Evolutionary conservation across 2,329 filamentous ascomycete species (phyloP).

Genomic region (Metarhizium sp.): DNA sequence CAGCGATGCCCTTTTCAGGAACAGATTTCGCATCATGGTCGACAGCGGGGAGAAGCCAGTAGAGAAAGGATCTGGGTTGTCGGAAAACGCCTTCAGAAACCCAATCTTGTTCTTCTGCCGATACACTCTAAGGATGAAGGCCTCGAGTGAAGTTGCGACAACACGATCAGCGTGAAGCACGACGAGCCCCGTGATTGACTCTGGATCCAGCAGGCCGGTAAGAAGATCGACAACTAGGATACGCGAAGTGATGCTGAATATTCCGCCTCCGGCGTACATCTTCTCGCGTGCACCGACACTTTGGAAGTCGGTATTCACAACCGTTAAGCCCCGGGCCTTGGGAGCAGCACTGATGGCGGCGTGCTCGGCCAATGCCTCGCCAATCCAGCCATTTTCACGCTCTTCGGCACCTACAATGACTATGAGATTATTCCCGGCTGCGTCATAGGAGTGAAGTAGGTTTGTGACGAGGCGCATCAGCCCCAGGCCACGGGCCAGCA

Average conservation of each 20-base stretch:
- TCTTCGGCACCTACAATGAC: conserved; percentile 84
- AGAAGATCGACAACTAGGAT: conserved; percentile 92
- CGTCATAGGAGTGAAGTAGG: conserved; percentile 92
- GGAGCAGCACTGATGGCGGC: conserved; percentile 79
- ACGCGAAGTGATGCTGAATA: conserved; percentile 91
- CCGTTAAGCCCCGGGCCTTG: conserved; percentile 72
- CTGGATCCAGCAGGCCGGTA: conserved; percentile 70
- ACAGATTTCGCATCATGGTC: conserved; percentile 83
- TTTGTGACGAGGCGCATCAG: conserved; percentile 91
- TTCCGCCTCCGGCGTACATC: conserved; percentile 80
- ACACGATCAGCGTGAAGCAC: conserved; percentile 84
- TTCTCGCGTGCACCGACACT: conserved; percentile 81
- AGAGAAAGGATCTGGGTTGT: conserved; percentile 84
- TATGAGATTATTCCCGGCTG: conserved; percentile 86
- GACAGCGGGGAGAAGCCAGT: conserved; percentile 80
- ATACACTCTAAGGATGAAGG: conserved; percentile 90
- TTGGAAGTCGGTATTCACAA: conserved; percentile 92
- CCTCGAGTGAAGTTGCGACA: conserved; percentile 79
- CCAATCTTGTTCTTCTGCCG: conserved; percentile 89
- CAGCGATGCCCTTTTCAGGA: conserved; percentile 76
- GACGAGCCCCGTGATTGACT: conserved; percentile 78
- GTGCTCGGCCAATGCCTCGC: conserved; percentile 91
- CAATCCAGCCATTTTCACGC: conserved; percentile 92
- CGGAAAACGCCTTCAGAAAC: conserved; percentile 93
- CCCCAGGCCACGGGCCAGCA: conserved; percentile 85